These are phyloP conservation scores for Aspergillus cristatus DNA, from an alignment of 495 filamentous ascomycete genomes.

Conservation along the genomic window DNA sequence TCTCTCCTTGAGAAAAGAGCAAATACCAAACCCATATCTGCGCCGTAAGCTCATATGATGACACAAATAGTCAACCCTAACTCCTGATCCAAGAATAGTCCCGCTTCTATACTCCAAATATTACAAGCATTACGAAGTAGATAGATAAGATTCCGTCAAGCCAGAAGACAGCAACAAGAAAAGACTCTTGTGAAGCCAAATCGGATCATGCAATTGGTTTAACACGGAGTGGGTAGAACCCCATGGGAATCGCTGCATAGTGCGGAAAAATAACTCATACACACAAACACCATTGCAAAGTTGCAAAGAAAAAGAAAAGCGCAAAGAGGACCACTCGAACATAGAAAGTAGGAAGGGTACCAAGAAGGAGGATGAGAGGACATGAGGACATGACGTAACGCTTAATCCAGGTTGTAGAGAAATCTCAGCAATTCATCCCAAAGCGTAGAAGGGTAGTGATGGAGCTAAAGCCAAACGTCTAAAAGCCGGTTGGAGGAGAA, in stretches of 20 bases:
- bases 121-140: no score
- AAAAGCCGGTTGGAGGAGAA: constrained; percentile 32
- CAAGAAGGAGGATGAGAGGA: not conserved
- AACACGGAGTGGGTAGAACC: not conserved
- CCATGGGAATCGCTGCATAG: constrained; percentile 4
- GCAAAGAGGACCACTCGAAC: not conserved
- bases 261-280: not conserved
- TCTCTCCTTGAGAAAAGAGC: no score
- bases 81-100: no score
- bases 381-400: constrained; percentile 6
- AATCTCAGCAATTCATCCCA: constrained; percentile 5
- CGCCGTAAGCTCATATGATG: no score
- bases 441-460: constrained; percentile 1
- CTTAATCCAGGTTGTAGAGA: constrained; percentile 3
- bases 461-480: constrained; percentile 8
- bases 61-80: no score
- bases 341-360: not conserved
- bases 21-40: no score
- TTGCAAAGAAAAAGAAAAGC: not conserved
- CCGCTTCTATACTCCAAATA: no score
- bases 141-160: no score
- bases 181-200: not conserved
- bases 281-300: no score
- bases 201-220: constrained; percentile 1
- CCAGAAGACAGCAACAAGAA: not conserved